A percentile compares a stretch with the other conserved stretches of the same genome.
These are phyloP conservation scores for Boletus smithii DNA, from an alignment of 1,284 basidiomycete species.

Conservation along the genomic window DNA sequence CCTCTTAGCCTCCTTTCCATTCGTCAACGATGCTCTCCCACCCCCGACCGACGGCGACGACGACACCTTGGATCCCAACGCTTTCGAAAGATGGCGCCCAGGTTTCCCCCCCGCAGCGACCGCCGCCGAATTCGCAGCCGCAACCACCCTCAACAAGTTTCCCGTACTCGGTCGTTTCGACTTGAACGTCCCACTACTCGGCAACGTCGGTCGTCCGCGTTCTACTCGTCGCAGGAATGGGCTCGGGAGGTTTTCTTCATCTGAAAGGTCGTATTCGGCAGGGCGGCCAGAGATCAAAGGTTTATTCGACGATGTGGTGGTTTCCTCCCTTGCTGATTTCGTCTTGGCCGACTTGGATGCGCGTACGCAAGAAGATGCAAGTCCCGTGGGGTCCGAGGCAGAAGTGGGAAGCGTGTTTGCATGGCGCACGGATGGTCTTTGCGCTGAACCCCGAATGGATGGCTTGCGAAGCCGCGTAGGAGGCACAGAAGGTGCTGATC, in stretches of 20 bases:
- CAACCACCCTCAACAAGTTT: slow-evolving; percentile 55
- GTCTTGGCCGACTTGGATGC: slow-evolving; percentile 16
- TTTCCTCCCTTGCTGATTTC: slow-evolving; percentile 5
- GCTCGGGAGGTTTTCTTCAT: slow-evolving; percentile 82
- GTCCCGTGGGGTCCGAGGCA: slow-evolving; percentile 33
- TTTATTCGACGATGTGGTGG: slow-evolving; percentile 9
- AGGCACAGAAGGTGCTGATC: slow-evolving; percentile 9
- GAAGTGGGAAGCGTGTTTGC: slow-evolving; percentile 23
- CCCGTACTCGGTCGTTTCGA: slow-evolving; percentile 48
- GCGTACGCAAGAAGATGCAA: slow-evolving; percentile 14
- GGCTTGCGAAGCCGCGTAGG: slow-evolving; percentile 33
- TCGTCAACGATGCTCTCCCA: slow-evolving; percentile 24
- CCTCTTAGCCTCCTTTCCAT: slow-evolving; percentile 48
- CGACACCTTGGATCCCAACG: slow-evolving; percentile 11
- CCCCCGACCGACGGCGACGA: slow-evolving; percentile 4
- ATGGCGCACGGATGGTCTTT: slow-evolving; percentile 18
- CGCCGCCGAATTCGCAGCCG: slow-evolving; percentile 57
- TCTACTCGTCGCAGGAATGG: slow-evolving; percentile 70
- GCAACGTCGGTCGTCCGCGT: slow-evolving; percentile 31
- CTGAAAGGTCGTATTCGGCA: slow-evolving; percentile 59
- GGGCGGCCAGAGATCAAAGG: slow-evolving; percentile 7
- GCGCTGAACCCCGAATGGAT: slow-evolving; percentile 28
- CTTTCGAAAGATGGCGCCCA: slow-evolving; percentile 8
- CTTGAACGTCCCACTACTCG: slow-evolving; percentile 20
- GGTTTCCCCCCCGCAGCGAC: slow-evolving; percentile 21